phyloP scores from a whole-genome alignment of 345 rosid species.

The Boechera divaricarpa region DNA sequence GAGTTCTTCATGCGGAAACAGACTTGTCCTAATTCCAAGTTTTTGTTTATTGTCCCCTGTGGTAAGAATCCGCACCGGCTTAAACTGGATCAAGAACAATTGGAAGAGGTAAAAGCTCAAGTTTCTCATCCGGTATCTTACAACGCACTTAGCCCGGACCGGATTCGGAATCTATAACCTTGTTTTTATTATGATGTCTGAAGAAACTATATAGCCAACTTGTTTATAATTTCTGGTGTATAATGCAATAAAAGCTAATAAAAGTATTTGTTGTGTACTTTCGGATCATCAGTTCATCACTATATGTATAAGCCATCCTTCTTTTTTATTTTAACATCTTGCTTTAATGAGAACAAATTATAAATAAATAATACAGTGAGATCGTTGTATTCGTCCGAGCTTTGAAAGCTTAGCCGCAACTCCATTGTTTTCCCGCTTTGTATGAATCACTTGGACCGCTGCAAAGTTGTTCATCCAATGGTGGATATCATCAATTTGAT shows the following conservation, averaged over 20 bases:
- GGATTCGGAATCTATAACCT: slow-evolving; percentile 30
- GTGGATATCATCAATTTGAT: background rate
- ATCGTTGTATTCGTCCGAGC: background rate
- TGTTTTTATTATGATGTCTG: background rate
- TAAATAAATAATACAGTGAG: no score
- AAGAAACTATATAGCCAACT: slow-evolving; percentile 4
- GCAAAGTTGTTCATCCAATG: background rate
- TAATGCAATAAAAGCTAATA: slow-evolving; percentile 7
- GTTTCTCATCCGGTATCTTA: slow-evolving; percentile 33
- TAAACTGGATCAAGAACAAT: slow-evolving; percentile 27
- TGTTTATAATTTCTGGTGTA: slow-evolving; percentile 13
- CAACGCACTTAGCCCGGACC: slow-evolving; percentile 34
- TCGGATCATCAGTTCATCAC: background rate
- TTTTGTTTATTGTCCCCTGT: slow-evolving; percentile 56
- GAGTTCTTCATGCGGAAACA: slow-evolving; percentile 56
- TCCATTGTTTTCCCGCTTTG: background rate
- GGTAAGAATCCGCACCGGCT: slow-evolving; percentile 34
- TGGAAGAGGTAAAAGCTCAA: background rate
- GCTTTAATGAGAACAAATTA: background rate
- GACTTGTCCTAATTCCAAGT: slow-evolving; percentile 55
- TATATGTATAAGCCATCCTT: background rate
- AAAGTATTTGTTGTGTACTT: slow-evolving; percentile 21
- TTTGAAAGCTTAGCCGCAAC: background rate
- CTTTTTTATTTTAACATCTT: background rate
- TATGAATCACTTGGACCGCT: background rate